Evolutionary conservation across 1,284 basidiomycete species (phyloP).

Genomic region (Cutaneotrichosporon cyanovorans): DNA sequence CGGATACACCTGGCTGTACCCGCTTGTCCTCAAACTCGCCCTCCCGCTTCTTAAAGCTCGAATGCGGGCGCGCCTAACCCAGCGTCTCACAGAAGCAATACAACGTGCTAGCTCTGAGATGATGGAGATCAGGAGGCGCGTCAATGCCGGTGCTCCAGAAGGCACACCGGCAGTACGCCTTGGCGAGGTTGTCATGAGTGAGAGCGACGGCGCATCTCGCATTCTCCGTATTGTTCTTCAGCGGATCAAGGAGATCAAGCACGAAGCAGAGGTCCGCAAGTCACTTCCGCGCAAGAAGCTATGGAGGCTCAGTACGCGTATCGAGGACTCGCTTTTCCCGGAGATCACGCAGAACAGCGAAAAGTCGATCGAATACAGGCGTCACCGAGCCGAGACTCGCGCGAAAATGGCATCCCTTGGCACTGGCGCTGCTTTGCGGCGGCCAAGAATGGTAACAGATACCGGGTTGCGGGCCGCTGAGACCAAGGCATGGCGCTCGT

Average conservation of each 20-base stretch:
- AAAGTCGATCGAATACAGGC: conserved; percentile 5
- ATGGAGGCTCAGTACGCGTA: conserved; percentile 2
- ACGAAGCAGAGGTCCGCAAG: neutral
- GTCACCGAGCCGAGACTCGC: neutral
- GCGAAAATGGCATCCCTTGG: no score
- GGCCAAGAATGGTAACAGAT: no score
- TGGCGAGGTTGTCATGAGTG: neutral
- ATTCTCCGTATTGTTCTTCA: neutral
- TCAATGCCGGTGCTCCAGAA: neutral
- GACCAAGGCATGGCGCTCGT: no score
- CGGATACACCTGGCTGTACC: neutral
- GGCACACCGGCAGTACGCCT: neutral
- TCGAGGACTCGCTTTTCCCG: conserved; percentile 9
- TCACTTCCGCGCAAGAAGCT: neutral
- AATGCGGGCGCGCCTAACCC: neutral
- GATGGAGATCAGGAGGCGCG: neutral
- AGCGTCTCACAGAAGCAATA: neutral
- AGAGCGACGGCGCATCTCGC: neutral
- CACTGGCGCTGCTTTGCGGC: no score
- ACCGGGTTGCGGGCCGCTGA: no score
- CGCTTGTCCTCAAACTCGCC: neutral
- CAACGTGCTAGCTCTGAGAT: neutral
- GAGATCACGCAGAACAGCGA: neutral
- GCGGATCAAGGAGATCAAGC: neutral
- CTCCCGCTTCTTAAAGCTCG: conserved; percentile 6